These are phyloP conservation scores for Talaromyces pinophilus DNA, from an alignment of 2,329 filamentous ascomycete genomes.

Conservation along the genomic window DNA sequence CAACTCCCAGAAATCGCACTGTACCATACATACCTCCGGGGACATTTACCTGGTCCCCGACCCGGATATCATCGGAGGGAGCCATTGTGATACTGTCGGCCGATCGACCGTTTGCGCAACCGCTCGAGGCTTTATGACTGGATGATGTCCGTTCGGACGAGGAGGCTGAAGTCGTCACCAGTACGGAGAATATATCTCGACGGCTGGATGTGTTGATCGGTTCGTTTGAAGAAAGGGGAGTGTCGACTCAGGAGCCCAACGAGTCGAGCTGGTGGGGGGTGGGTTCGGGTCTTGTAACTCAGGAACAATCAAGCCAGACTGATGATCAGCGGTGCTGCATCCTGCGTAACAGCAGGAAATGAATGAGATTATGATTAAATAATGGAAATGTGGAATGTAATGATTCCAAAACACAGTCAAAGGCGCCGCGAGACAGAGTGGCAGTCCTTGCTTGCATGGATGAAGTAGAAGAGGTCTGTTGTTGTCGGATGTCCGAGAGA, in stretches of 20 bases:
- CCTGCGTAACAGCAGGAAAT: not conserved
- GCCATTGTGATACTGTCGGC: slow-evolving; percentile 33
- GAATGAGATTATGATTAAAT: not conserved
- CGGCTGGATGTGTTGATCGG: not conserved
- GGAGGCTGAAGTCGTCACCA: not conserved
- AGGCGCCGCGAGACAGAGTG: not conserved
- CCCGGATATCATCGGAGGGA: slow-evolving; percentile 57
- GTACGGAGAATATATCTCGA: not conserved
- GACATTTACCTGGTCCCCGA: slow-evolving; percentile 86
- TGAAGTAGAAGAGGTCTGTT: not conserved
- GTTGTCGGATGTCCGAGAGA: slow-evolving; percentile 8
- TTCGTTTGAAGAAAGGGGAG: slow-evolving; percentile 16
- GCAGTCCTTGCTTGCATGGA: slow-evolving; percentile 12
- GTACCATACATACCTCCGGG: slow-evolving; percentile 89
- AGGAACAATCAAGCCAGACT: not conserved
- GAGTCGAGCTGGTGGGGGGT: slow-evolving; percentile 13
- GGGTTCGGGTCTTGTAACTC: slow-evolving; percentile 1
- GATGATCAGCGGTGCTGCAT: not conserved
- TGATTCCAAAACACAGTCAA: not conserved
- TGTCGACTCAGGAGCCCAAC: slow-evolving; percentile 8
- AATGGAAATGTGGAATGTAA: not conserved
- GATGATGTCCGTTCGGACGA: slow-evolving; percentile 5
- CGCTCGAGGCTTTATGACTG: not conserved
- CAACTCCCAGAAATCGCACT: slow-evolving; percentile 83
- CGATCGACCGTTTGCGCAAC: slow-evolving; percentile 4